Evolutionary conservation across 1,139 yeast genomes (phyloP), one percentile per base, ranked within the genome.

Genomic region (Taphrina deformans): DNA sequence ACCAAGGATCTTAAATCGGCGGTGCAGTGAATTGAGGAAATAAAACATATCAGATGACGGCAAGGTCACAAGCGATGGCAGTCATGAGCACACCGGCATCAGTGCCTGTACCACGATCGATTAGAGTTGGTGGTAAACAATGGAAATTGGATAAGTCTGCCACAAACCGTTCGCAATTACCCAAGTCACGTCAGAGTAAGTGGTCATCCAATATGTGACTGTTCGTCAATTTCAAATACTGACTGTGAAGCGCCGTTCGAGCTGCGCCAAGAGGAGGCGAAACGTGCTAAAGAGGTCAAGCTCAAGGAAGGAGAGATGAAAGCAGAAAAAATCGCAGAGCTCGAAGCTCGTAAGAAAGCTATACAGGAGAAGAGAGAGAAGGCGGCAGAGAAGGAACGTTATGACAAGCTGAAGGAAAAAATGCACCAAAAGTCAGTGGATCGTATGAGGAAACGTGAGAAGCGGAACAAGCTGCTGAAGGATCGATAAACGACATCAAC

Each of bases 341-440:
- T 55, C n/a, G 60, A 62, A 38, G 52, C 53, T 18, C 65, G 60
- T n/a, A 55, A 56, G 55, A 40, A 53, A 7, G 62, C 51, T 5
- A 46, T 59, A 23, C 53, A 53, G 35, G 62, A 45, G 26, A 59
- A 55, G 53, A 46, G 66, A 21, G 62, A 55, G 56, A 55, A 51
- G 53, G 45, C 45, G 6, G 59, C 51, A 27, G 66, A 63, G 51
- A 55, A 52, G 59, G 63, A 63, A 50, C 33, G 66, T 14, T 58
- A 29, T 16, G 66, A 63, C 38, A 55, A 44, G 40, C 48, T 59
- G 18, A 63, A 56, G 66, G 55, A 41, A 53, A 58, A 58, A 44
- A 59, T 63, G 66, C 66, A 63, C 26, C 41, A 52, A 29, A 61
- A 61, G 46, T 51, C 59, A 23, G 59, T 61, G 35, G 65, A 51